Evolutionary conservation across 2,329 filamentous ascomycete species (phyloP).

Genomic region (Curvularia verruculosa): DNA sequence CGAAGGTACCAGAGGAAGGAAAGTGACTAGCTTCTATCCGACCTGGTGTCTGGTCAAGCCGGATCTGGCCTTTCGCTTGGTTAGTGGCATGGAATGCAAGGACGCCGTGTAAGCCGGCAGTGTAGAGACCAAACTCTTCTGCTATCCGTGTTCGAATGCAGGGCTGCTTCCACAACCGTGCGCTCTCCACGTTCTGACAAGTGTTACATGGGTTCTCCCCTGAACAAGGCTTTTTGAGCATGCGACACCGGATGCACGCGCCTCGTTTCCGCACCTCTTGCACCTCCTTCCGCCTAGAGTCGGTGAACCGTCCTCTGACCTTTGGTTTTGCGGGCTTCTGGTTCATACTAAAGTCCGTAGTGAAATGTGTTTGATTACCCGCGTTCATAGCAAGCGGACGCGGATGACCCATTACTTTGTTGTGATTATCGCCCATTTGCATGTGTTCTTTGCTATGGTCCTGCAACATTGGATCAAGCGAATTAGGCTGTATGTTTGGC

Average conservation of each 20-base stretch:
- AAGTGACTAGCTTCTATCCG: slow-evolving; percentile 62
- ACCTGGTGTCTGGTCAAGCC: slow-evolving; percentile 57
- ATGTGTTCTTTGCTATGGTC: slow-evolving; percentile 41
- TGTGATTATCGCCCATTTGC: slow-evolving; percentile 28
- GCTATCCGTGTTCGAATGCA: slow-evolving; percentile 65
- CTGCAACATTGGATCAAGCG: slow-evolving; percentile 45
- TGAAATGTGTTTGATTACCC: slow-evolving; percentile 46
- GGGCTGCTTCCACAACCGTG: slow-evolving; percentile 65
- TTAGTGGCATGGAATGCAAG: slow-evolving; percentile 59
- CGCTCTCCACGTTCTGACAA: slow-evolving; percentile 65
- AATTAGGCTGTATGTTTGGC: slow-evolving; percentile 36
- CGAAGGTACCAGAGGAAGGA: slow-evolving; percentile 53
- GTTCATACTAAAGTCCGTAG: slow-evolving; percentile 49
- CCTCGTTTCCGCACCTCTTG: slow-evolving; percentile 65
- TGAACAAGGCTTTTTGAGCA: slow-evolving; percentile 69
- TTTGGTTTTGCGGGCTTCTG: slow-evolving; percentile 53
- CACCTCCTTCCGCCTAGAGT: slow-evolving; percentile 63
- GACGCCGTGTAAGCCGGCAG: slow-evolving; percentile 59
- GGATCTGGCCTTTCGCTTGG: slow-evolving; percentile 56
- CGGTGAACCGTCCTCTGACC: slow-evolving; percentile 62
- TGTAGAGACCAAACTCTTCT: slow-evolving; percentile 64
- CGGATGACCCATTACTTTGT: slow-evolving; percentile 36
- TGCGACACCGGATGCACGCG: slow-evolving; percentile 67
- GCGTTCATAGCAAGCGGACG: slow-evolving; percentile 50
- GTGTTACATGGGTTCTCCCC: slow-evolving; percentile 65